These are phyloP conservation scores for Erysiphe neolycopersici DNA, from an alignment of 2,329 filamentous ascomycete species.

Conservation along the genomic window DNA sequence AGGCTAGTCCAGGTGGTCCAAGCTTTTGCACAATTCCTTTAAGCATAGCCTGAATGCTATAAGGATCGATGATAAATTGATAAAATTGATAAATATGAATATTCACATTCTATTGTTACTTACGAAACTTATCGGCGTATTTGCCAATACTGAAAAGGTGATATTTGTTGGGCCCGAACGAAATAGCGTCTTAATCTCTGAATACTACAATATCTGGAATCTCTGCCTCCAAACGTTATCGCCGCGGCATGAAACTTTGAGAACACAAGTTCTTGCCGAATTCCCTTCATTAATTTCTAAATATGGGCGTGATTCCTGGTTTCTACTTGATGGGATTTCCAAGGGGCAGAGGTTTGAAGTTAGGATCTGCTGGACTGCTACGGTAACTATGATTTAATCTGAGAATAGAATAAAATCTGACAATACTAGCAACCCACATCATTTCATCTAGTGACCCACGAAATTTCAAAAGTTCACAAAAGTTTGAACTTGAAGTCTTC, in stretches of 20 bases:
- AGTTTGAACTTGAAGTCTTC: constrained; percentile 23
- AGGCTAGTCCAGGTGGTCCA: background rate
- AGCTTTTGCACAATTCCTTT: background rate
- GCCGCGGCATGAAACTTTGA: constrained; percentile 25
- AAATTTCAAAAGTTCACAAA: constrained; percentile 32
- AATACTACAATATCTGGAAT: background rate
- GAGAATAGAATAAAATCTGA: constrained; percentile 1
- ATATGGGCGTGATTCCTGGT: constrained; percentile 45
- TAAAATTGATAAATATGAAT: constrained; percentile 3
- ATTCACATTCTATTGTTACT: constrained; percentile 5
- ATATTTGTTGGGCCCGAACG: constrained; percentile 51
- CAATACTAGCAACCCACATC: constrained; percentile 51
- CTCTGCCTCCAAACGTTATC: constrained; percentile 34
- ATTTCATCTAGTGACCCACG: constrained; percentile 42
- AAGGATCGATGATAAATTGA: too few relatives aligned
- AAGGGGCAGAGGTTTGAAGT: constrained; percentile 64
- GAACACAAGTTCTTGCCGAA: constrained; percentile 35
- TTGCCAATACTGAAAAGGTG: constrained; percentile 70
- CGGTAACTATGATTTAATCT: constrained; percentile 29
- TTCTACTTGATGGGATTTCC: constrained; percentile 43
- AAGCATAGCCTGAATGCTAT: too few relatives aligned
- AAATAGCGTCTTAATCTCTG: background rate
- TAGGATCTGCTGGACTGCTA: constrained; percentile 79
- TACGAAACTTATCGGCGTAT: constrained; percentile 6
- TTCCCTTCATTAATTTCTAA: constrained; percentile 32